phyloP scores from a whole-genome alignment of 2,329 filamentous ascomycete species.

The Phaeophleospora eucalypticola region DNA sequence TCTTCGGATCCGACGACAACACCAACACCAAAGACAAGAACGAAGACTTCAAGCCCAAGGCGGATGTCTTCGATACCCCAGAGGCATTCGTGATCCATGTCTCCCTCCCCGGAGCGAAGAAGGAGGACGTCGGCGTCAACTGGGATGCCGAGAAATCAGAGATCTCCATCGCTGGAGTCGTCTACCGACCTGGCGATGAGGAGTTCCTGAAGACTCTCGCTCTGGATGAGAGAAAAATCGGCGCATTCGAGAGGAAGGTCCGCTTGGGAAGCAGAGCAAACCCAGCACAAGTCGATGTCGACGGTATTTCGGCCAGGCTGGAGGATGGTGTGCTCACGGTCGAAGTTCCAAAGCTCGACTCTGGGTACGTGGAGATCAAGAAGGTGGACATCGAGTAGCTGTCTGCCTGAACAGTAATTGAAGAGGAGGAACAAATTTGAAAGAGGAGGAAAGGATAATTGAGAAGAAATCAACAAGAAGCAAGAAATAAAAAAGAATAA shows the following conservation, averaged over 20 bases:
- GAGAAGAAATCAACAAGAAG: neutral
- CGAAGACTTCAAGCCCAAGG: constrained; percentile 57
- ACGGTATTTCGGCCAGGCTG: constrained; percentile 68
- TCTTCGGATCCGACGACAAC: constrained; percentile 34
- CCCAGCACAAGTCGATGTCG: constrained; percentile 61
- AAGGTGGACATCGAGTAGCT: constrained; percentile 50
- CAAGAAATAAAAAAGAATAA: neutral
- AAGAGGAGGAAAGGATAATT: constrained; percentile 2
- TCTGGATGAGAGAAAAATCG: constrained; percentile 65
- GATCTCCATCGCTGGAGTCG: constrained; percentile 66
- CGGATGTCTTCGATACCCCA: constrained; percentile 70
- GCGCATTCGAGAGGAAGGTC: constrained; percentile 69
- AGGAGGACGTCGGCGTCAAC: constrained; percentile 71
- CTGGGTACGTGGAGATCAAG: constrained; percentile 55
- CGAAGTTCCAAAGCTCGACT: constrained; percentile 70
- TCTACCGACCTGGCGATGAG: constrained; percentile 66
- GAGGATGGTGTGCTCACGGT: constrained; percentile 73
- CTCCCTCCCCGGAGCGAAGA: constrained; percentile 72
- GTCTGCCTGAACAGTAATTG: neutral
- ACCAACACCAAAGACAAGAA: constrained; percentile 16
- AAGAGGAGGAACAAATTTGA: constrained; percentile 1
- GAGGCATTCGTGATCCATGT: constrained; percentile 64
- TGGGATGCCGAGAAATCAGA: constrained; percentile 67
- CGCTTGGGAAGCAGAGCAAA: constrained; percentile 53
- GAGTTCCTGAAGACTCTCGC: constrained; percentile 64